Evolutionary conservation across 257 asterid species (phyloP).

Genomic region (Primulina eburnea): DNA sequence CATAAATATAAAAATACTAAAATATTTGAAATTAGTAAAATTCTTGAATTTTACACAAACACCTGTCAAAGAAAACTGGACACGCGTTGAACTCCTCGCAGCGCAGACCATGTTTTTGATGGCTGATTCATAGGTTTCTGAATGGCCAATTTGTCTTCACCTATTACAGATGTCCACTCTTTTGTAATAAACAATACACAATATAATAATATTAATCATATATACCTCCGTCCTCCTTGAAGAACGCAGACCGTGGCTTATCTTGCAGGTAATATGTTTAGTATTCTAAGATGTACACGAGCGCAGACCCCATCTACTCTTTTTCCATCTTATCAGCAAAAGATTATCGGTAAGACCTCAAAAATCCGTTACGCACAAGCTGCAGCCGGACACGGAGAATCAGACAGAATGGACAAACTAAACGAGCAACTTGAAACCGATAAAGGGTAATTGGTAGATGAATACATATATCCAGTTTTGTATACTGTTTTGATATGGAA

Average conservation of each 20-base stretch:
- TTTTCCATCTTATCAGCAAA: neutral
- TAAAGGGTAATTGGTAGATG: neutral
- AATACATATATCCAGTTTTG: neutral
- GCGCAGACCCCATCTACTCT: neutral
- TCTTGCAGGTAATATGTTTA: slow-evolving; percentile 16
- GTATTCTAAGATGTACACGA: slow-evolving; percentile 13
- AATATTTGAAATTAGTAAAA: too few species aligned
- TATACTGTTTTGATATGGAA: neutral
- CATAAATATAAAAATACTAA: too few species aligned
- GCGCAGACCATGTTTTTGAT: neutral
- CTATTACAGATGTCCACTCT: neutral
- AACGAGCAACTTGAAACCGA: neutral
- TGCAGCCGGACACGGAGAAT: neutral
- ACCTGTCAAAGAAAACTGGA: neutral
- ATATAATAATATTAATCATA: neutral
- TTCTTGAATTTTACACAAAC: neutral
- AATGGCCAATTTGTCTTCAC: too few species aligned
- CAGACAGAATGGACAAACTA: neutral
- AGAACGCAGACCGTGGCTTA: too few species aligned
- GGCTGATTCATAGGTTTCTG: neutral
- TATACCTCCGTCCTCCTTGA: neutral
- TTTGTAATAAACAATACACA: neutral
- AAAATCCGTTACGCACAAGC: slow-evolving; percentile 13
- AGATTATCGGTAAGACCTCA: neutral
- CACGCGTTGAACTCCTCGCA: slow-evolving; percentile 14